Conservation (phyloP, 768 basidiomycete genomes). For the Pisolithus marmoratus region DNA sequence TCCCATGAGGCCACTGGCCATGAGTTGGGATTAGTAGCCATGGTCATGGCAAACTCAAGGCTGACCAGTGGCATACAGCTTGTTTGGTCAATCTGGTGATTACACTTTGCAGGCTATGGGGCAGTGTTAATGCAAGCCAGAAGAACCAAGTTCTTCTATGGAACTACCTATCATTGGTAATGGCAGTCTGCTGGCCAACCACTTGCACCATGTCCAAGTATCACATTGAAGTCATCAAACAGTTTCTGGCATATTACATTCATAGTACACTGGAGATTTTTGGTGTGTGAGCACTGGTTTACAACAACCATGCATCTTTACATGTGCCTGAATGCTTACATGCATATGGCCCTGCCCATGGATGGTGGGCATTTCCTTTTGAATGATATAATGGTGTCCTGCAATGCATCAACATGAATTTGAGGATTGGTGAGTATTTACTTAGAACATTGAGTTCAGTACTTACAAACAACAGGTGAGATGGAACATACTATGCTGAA, state of each 20-base stretch:
- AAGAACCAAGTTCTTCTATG: not conserved
- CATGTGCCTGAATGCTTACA: slow-evolving; percentile 29
- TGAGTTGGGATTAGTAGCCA: too few species aligned
- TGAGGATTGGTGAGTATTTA: slow-evolving; percentile 20
- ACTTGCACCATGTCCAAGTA: not conserved
- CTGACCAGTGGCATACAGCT: too few species aligned
- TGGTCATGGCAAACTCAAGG: too few species aligned
- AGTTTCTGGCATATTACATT: not conserved
- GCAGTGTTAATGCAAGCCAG: too few species aligned
- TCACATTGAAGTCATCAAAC: not conserved
- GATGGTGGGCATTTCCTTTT: slow-evolving; percentile 23
- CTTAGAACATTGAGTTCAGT: too few species aligned
- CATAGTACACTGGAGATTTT: not conserved
- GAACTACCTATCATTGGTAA: slow-evolving; percentile 1
- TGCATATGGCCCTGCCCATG: slow-evolving; percentile 23
- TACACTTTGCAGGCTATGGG: too few species aligned
- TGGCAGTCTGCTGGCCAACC: not conserved
- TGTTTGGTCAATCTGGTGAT: too few species aligned
- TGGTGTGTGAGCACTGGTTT: not conserved
- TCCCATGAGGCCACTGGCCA: too few species aligned
- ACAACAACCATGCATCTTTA: slow-evolving; percentile 36
- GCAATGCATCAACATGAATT: slow-evolving; percentile 26
- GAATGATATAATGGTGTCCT: slow-evolving; percentile 29
- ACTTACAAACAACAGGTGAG: too few species aligned
- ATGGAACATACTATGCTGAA: too few species aligned